Percentiles rank a stretch among this genome's conserved stretches.
Conservation (phyloP, 1,139 yeast species). For the Groenewaldozyma sp. region DNA sequence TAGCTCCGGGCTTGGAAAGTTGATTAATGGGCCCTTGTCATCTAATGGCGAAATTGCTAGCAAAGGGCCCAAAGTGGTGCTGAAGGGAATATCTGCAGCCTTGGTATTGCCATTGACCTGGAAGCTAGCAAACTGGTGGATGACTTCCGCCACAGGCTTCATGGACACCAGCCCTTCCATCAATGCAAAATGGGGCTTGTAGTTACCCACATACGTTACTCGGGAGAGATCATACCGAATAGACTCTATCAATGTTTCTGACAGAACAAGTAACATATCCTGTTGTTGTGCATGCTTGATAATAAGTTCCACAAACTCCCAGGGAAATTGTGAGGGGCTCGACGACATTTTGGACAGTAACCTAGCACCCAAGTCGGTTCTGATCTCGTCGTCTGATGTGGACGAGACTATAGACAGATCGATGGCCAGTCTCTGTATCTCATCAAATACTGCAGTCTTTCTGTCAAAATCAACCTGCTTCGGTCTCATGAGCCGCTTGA, state of each 20-base stretch:
- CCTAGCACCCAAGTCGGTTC: constrained; percentile 14
- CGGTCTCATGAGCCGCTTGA: constrained; percentile 10
- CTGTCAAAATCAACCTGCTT: constrained; percentile 9
- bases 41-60: constrained; percentile 67
- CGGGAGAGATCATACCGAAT: constrained; percentile 16
- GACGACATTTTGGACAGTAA: constrained; percentile 14
- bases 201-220: constrained; percentile 28
- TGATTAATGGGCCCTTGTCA: constrained; percentile 11
- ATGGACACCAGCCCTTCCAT: constrained; percentile 52
- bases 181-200: constrained; percentile 43
- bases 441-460: constrained; percentile 11
- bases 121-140: constrained; percentile 51
- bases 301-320: constrained; percentile 51
- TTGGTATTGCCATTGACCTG: background rate
- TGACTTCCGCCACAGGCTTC: constrained; percentile 52
- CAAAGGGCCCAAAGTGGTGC: constrained; percentile 54
- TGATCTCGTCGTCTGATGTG: constrained; percentile 13
- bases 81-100: constrained; percentile 3
- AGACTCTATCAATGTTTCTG: constrained; percentile 37
- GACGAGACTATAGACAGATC: constrained; percentile 14
- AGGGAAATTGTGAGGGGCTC: constrained; percentile 19
- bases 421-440: constrained; percentile 12
- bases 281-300: constrained; percentile 55
- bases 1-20: constrained; percentile 22
- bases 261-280: constrained; percentile 51